Percentiles rank a stretch among this genome's conserved stretches.
Evolutionary conservation across 2,329 filamentous ascomycete species (phyloP).

Genomic region (Apiospora malaysiana): DNA sequence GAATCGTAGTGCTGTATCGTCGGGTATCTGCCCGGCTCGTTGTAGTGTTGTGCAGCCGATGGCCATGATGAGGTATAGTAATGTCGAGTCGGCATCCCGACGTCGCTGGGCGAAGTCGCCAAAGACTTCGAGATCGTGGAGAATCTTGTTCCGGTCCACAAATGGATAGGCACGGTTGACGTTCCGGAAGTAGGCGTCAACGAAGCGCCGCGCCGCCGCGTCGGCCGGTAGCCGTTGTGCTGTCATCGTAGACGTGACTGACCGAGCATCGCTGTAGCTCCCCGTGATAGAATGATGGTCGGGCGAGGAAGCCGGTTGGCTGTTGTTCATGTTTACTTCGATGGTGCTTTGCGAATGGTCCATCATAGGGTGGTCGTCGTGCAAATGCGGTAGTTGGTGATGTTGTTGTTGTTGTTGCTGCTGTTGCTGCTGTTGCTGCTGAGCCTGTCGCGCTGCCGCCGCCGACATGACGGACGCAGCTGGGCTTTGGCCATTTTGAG

Average conservation of each 20-base stretch:
- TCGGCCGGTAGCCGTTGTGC: slow-evolving; percentile 30
- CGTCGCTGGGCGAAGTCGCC: slow-evolving; percentile 32
- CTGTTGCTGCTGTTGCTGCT: not conserved
- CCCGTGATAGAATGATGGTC: slow-evolving; percentile 21
- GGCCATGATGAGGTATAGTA: slow-evolving; percentile 52
- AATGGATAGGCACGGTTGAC: slow-evolving; percentile 54
- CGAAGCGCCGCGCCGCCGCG: slow-evolving; percentile 41
- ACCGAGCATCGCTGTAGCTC: slow-evolving; percentile 6
- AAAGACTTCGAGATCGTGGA: slow-evolving; percentile 41
- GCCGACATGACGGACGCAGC: slow-evolving; percentile 11
- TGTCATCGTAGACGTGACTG: slow-evolving; percentile 12
- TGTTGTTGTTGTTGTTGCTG: not conserved
- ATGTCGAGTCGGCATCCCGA: slow-evolving; percentile 41
- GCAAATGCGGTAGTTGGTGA: not conserved
- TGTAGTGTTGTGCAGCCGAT: slow-evolving; percentile 52
- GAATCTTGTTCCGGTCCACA: slow-evolving; percentile 44
- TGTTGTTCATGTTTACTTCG: slow-evolving; percentile 21
- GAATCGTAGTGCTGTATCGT: slow-evolving; percentile 40
- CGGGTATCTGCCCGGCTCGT: slow-evolving; percentile 47
- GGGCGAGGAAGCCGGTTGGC: slow-evolving; percentile 15
- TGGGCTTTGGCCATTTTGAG: slow-evolving; percentile 25
- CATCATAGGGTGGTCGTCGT: slow-evolving; percentile 23
- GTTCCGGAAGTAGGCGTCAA: slow-evolving; percentile 52
- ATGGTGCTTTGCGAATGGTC: slow-evolving; percentile 20
- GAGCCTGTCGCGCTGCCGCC: slow-evolving; percentile 7